These are phyloP conservation scores for Candida peoriensis DNA, from an alignment of 805 yeast species.

Conservation along the genomic window DNA sequence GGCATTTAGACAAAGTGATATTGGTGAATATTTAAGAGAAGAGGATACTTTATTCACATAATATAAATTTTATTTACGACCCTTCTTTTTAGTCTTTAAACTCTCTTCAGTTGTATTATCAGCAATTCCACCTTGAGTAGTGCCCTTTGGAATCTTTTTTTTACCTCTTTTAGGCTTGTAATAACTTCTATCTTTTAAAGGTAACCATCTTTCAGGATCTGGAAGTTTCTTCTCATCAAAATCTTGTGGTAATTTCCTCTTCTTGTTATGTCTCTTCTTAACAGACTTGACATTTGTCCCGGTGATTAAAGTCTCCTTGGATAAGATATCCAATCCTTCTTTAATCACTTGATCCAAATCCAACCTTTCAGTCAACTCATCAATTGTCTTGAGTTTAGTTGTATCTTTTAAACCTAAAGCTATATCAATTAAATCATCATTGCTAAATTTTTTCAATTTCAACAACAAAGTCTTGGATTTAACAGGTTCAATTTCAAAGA, in stretches of 20 bases:
- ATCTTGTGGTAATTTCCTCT: slow-evolving; percentile 32
- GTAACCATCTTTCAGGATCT: slow-evolving; percentile 87
- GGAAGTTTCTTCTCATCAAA: slow-evolving; percentile 36
- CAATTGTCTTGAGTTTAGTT: slow-evolving; percentile 22
- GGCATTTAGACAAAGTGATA: slow-evolving; percentile 94
- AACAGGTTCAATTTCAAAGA: slow-evolving; percentile 20
- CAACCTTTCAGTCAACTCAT: slow-evolving; percentile 24
- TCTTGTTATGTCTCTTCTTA: slow-evolving; percentile 30
- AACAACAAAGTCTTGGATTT: slow-evolving; percentile 10
- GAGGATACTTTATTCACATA: slow-evolving; percentile 92
- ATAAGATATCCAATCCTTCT: slow-evolving; percentile 14
- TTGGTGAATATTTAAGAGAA: slow-evolving; percentile 96
- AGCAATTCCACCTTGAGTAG: slow-evolving; percentile 58
- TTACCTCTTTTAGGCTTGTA: slow-evolving; percentile 72
- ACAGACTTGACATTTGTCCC: slow-evolving; percentile 10
- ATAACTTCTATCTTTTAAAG: slow-evolving; percentile 77
- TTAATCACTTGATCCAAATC: slow-evolving; percentile 27
- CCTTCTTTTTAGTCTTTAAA: slow-evolving; percentile 20
- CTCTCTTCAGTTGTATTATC: slow-evolving; percentile 41
- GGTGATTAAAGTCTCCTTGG: slow-evolving; percentile 10
- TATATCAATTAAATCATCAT: slow-evolving; percentile 23
- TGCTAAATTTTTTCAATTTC: slow-evolving; percentile 25
- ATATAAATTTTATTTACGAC: slow-evolving; percentile 17
- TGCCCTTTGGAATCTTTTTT: slow-evolving; percentile 30
- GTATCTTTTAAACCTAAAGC: slow-evolving; percentile 23